Percentiles rank a stretch among this genome's conserved stretches.
Conservation (phyloP, 495 filamentous ascomycete genomes). For the Entonaema liquescens region DNA sequence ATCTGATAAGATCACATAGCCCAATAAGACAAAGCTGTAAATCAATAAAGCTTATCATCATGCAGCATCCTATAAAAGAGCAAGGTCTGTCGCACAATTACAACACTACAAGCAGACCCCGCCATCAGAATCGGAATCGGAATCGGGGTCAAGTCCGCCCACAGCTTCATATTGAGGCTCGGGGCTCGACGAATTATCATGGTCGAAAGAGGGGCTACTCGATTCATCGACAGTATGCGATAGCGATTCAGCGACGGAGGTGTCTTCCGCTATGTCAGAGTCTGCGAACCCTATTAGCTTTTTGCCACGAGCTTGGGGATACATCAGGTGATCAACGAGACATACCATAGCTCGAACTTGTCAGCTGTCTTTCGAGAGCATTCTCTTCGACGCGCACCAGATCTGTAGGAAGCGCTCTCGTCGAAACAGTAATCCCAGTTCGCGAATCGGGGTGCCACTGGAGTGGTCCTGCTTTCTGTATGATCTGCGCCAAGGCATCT, state of each 20-base stretch:
- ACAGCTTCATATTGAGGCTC: neutral
- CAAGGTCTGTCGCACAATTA: neutral
- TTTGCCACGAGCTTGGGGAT: neutral
- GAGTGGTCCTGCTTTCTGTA: neutral
- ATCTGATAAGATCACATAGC: neutral
- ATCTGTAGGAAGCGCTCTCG: neutral
- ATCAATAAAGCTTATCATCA: neutral
- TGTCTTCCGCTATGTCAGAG: neutral
- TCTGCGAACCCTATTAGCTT: slow-evolving; percentile 5
- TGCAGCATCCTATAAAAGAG: neutral
- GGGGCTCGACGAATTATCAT: neutral
- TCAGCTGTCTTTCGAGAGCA: neutral
- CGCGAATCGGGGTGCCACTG: slow-evolving; percentile 30
- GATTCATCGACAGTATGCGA: neutral
- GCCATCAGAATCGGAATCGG: slow-evolving; percentile 9
- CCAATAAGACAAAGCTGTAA: neutral
- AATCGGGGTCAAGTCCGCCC: neutral
- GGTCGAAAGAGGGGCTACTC: neutral
- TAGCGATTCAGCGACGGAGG: neutral
- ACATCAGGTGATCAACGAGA: neutral
- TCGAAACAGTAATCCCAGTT: slow-evolving; percentile 24
- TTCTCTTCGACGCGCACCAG: neutral
- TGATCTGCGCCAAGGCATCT: slow-evolving; percentile 32
- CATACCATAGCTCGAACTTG: slow-evolving; percentile 1
- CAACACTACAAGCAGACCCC: slow-evolving; percentile 5